Percentiles rank a stretch among this genome's conserved stretches.
Conservation (phyloP, 306 rosid genomes). For the Delonix regia region DNA sequence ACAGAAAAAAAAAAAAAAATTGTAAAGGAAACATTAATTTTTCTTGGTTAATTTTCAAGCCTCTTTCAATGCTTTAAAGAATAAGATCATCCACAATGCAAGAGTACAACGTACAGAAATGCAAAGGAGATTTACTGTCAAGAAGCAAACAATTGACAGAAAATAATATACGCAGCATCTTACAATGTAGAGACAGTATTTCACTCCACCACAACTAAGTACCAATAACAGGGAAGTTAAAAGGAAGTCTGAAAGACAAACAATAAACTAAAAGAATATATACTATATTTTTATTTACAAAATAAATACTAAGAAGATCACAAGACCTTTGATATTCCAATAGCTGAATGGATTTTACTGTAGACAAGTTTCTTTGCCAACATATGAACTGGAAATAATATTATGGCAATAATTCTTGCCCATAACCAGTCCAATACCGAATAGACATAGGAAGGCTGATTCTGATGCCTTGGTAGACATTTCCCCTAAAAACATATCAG, state of each 20-base stretch:
- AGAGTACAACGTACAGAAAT: constrained; percentile 1
- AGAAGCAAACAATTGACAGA: constrained; percentile 8
- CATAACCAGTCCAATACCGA: constrained; percentile 76
- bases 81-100: constrained; percentile 9
- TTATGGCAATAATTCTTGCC: constrained; percentile 73
- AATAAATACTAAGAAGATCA: constrained; percentile 22
- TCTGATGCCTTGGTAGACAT: constrained; percentile 62
- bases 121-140: neutral
- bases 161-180: neutral
- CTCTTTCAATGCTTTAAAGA: neutral
- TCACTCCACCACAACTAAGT: constrained; percentile 5
- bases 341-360: constrained; percentile 75
- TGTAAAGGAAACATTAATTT: neutral
- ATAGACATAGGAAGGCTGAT: constrained; percentile 57
- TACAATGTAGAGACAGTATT: constrained; percentile 21
- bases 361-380: constrained; percentile 80
- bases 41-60: neutral
- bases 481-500: constrained; percentile 61
- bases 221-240: neutral
- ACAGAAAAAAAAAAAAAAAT: neutral
- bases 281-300: neutral
- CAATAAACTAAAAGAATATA: constrained; percentile 11
- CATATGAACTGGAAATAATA: constrained; percentile 77
- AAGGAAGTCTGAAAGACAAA: neutral
- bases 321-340: constrained; percentile 71